Percentiles rank a stretch among this genome's conserved stretches.
These are phyloP conservation scores for Cicer yamashitae DNA, from an alignment of 306 rosid genomes.

Conservation along the genomic window DNA sequence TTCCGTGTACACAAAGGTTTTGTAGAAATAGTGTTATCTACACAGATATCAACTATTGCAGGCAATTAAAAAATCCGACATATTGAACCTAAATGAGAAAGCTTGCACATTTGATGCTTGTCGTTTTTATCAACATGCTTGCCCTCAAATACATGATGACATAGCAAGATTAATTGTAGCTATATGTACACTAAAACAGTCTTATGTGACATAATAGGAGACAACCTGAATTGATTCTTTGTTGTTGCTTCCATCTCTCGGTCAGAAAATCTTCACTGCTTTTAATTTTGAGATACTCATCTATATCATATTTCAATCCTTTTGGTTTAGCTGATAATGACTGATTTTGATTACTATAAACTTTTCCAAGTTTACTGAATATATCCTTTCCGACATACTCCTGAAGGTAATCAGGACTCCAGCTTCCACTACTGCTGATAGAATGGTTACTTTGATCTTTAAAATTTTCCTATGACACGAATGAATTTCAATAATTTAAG, in stretches of 20 bases:
- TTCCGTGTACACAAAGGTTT: too few species aligned
- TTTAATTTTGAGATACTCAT: conserved; percentile 68
- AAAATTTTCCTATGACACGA: conserved; percentile 51
- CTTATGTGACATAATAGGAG: conserved; percentile 66
- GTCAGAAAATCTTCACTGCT: conserved; percentile 66
- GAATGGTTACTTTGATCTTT: conserved; percentile 59
- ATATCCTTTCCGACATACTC: conserved; percentile 57
- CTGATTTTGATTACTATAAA: conserved; percentile 39
- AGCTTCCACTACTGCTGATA: conserved; percentile 86
- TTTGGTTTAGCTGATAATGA: conserved; percentile 53
- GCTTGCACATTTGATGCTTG: neutral
- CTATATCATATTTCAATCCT: conserved; percentile 59
- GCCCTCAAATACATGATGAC: conserved; percentile 6
- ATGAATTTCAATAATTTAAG: conserved; percentile 34
- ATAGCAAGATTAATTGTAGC: conserved; percentile 2
- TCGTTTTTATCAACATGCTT: conserved; percentile 17
- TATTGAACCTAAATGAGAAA: neutral
- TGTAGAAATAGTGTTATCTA: neutral
- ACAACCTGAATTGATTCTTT: conserved; percentile 68
- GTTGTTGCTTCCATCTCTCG: conserved; percentile 73
- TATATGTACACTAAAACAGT: conserved; percentile 61
- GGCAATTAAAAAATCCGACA: neutral
- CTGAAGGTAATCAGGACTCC: conserved; percentile 70
- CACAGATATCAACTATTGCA: neutral
- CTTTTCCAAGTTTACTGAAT: conserved; percentile 51